These are phyloP conservation scores for Neurospora pannonica DNA, from an alignment of 495 filamentous ascomycete species.

Conservation along the genomic window DNA sequence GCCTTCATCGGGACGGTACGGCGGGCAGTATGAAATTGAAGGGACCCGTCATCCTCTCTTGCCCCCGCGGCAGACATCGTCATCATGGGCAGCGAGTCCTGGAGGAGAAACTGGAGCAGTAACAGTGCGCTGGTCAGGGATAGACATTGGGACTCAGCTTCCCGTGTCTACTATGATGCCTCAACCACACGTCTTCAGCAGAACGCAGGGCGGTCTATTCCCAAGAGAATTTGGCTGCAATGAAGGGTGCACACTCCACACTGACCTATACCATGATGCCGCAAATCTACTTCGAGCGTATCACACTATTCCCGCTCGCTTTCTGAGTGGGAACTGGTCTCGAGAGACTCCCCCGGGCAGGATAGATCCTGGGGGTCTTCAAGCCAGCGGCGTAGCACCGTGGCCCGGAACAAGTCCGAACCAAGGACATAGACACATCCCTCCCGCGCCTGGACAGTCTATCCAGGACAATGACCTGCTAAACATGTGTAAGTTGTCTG, in stretches of 20 bases:
- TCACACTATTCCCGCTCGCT: slow-evolving; percentile 5
- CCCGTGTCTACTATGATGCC: neutral
- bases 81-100: slow-evolving; percentile 7
- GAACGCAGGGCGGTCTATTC: slow-evolving; percentile 5
- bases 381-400: neutral
- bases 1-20: slow-evolving; percentile 5
- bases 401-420: slow-evolving; percentile 7
- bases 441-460: slow-evolving; percentile 3
- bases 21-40: neutral
- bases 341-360: slow-evolving; percentile 6
- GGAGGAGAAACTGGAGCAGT: slow-evolving; percentile 6
- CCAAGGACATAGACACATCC: slow-evolving; percentile 7
- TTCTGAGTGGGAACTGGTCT: slow-evolving; percentile 5
- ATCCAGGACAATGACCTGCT: slow-evolving; percentile 22
- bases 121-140: slow-evolving; percentile 9
- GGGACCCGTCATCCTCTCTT: slow-evolving; percentile 4
- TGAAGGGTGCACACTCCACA: slow-evolving; percentile 19
- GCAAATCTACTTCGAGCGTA: slow-evolving; percentile 15
- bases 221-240: slow-evolving; percentile 12
- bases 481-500: slow-evolving; percentile 20
- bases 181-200: slow-evolving; percentile 14
- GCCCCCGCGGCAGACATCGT: slow-evolving; percentile 1
- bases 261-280: slow-evolving; percentile 20
- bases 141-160: slow-evolving; percentile 7
- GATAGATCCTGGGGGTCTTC: neutral